Evolutionary conservation across 2,329 filamentous ascomycete genomes (phyloP).

Genomic region (Penicillium paneum): DNA sequence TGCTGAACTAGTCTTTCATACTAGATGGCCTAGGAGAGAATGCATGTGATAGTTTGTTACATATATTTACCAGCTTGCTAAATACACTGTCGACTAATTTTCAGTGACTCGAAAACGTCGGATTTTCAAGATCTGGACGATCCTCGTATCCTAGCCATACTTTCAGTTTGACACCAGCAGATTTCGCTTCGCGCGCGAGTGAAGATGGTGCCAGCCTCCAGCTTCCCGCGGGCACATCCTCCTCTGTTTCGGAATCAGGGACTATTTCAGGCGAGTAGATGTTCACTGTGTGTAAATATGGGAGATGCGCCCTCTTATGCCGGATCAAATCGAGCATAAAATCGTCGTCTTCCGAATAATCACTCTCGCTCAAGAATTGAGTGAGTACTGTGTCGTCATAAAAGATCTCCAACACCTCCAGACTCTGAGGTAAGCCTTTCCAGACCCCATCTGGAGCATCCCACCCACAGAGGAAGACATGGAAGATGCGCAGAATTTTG

Average conservation of each 20-base stretch:
- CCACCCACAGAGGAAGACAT: slow-evolving; percentile 7
- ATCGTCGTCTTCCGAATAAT: neutral
- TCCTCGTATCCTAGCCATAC: slow-evolving; percentile 2
- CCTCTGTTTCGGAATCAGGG: neutral
- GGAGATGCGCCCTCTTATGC: slow-evolving; percentile 5
- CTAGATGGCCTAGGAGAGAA: neutral
- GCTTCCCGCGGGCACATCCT: neutral
- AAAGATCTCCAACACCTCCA: slow-evolving; percentile 12
- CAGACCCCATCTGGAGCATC: neutral
- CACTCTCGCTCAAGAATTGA: neutral
- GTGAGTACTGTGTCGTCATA: slow-evolving; percentile 5
- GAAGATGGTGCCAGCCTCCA: slow-evolving; percentile 1
- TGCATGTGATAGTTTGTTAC: no score
- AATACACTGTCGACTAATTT: neutral
- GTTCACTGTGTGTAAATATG: slow-evolving; percentile 2
- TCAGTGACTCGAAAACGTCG: slow-evolving; percentile 1
- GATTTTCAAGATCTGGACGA: neutral
- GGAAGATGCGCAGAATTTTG: slow-evolving; percentile 6
- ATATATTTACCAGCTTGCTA: neutral
- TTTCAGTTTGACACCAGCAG: slow-evolving; percentile 1
- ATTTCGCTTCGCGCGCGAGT: slow-evolving; percentile 1
- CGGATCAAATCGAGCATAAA: slow-evolving; percentile 3
- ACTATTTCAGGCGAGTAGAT: neutral
- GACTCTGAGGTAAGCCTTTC: slow-evolving; percentile 3
- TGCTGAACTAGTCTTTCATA: neutral